Evolutionary conservation across 2,329 filamentous ascomycete genomes (phyloP).

Genomic region (Neophaeococcomyces mojaviensis): DNA sequence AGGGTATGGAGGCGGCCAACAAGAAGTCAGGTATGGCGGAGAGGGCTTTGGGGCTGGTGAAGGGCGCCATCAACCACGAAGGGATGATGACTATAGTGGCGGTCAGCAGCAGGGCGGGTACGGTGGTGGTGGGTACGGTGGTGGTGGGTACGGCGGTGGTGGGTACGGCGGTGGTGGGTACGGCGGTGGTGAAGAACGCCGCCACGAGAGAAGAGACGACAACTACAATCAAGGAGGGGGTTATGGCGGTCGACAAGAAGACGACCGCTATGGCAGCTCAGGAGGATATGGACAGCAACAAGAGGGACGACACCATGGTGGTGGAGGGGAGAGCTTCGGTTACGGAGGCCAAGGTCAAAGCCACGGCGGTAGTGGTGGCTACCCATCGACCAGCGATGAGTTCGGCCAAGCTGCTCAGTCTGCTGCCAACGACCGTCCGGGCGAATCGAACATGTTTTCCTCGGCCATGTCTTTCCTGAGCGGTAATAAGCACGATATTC

Average conservation of each 20-base stretch:
- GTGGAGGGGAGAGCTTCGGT: slow-evolving; percentile 14
- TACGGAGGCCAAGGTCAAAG: slow-evolving; percentile 12
- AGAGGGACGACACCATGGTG: slow-evolving; percentile 12
- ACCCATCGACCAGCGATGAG: slow-evolving; percentile 49
- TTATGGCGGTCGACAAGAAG: slow-evolving; percentile 11
- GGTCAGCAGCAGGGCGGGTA: slow-evolving; percentile 10
- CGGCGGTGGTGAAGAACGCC: slow-evolving; percentile 3
- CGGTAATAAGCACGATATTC: slow-evolving; percentile 44
- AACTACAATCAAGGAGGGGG: slow-evolving; percentile 5
- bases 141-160: slow-evolving; percentile 15
- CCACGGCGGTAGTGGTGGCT: slow-evolving; percentile 28
- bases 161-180: slow-evolving; percentile 4
- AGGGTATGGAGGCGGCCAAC: background rate
- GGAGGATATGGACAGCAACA: background rate
- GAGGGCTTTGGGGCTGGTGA: slow-evolving; percentile 11
- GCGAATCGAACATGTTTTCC: slow-evolving; percentile 50
- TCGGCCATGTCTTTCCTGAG: slow-evolving; percentile 48
- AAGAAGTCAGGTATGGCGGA: background rate
- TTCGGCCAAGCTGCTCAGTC: slow-evolving; percentile 49
- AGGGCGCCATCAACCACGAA: slow-evolving; percentile 8
- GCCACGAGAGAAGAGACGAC: no score
- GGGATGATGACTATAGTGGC: slow-evolving; percentile 11
- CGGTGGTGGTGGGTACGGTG: slow-evolving; percentile 14
- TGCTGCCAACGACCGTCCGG: slow-evolving; percentile 33
- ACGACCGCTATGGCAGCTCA: slow-evolving; percentile 9